These are phyloP conservation scores for Phanerochaete sordida DNA, from an alignment of 768 basidiomycete genomes.

Conservation along the genomic window DNA sequence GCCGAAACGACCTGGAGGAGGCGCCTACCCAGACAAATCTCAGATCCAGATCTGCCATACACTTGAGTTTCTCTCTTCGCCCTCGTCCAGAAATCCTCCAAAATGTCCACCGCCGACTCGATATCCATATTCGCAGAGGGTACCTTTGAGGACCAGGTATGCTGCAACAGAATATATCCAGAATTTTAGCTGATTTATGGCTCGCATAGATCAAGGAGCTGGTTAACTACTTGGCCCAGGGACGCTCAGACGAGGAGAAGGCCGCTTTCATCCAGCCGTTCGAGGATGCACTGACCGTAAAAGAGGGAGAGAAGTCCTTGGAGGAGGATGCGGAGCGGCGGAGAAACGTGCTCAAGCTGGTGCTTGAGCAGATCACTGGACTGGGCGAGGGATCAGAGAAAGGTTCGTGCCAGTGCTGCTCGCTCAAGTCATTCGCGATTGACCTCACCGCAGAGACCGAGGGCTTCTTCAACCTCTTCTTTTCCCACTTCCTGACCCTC, in stretches of 20 bases:
- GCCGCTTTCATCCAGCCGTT: conserved; percentile 61
- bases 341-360: conserved; percentile 53
- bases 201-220: conserved; percentile 66
- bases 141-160: conserved; percentile 83
- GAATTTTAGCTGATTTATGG: background rate
- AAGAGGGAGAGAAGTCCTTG: conserved; percentile 48
- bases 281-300: conserved; percentile 51
- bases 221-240: conserved; percentile 67
- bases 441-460: conserved; percentile 56
- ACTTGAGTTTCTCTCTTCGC: conserved; percentile 13
- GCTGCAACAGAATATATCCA: background rate
- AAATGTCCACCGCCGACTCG: conserved; percentile 70
- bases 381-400: conserved; percentile 76
- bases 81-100: conserved; percentile 7
- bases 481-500: conserved; percentile 64
- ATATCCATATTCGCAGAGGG: conserved; percentile 85
- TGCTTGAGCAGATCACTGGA: conserved; percentile 59
- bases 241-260: conserved; percentile 66
- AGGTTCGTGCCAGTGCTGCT: conserved; percentile 41
- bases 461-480: conserved; percentile 84
- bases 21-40: background rate
- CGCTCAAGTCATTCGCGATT: background rate
- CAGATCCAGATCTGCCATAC: conserved; percentile 4
- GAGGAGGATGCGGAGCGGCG: conserved; percentile 52
- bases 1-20: background rate